Base-by-base conservation (phyloP, 2,329 filamentous ascomycete genomes). In the Exophiala phaeomuriformis region DNA sequence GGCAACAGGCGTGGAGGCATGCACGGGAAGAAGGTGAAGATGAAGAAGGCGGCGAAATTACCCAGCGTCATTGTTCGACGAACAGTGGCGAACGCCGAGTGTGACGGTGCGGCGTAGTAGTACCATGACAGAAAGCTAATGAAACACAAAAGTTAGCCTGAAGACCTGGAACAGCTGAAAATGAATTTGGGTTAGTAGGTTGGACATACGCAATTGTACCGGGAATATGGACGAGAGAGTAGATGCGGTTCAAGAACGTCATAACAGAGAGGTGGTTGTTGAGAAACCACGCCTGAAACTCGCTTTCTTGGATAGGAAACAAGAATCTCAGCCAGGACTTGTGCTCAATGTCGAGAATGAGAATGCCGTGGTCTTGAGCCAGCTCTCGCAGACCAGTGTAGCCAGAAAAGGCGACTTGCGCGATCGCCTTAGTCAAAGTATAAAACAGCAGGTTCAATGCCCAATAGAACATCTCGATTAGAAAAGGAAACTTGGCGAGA, bases 401-500 rank as follows among this genome's bases (percentile, higher is more conserved):
- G 42, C 75, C 74, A 35, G 77, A 76, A 53, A 79, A 81, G 51
- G 78, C 69, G 45, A 67, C 66, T 53, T 77, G 72, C 1, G 78
- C 76, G 4, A 76, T 66, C 10, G 75, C 69, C 10, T 78, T 76
- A 5, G 81, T 83, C 66, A 81, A 71, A 36, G 77, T 74, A 69
- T 86, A 86, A 64, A 84, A 82, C 43, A 77, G 72, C 59, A 83
- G 79, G 63, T 82, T 85, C 61, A 86, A 74, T 41, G 77, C 74
- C 83, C 83, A 86, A 70, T 86, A 86, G 66, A 86, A 85, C 81
- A 86, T 86, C 67, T 86, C 83, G 46, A 86, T 76, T 51, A 86
- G 67, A 64, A 86, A 86, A 3, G 84, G 83, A 60, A 82, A 85
- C 64, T 82, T 83, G 65, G 84, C 79, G 54, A 86, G 71, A 51